Evolutionary conservation across 2,329 filamentous ascomycete genomes (phyloP).

Genomic region (Verticillium zaregamsianum): DNA sequence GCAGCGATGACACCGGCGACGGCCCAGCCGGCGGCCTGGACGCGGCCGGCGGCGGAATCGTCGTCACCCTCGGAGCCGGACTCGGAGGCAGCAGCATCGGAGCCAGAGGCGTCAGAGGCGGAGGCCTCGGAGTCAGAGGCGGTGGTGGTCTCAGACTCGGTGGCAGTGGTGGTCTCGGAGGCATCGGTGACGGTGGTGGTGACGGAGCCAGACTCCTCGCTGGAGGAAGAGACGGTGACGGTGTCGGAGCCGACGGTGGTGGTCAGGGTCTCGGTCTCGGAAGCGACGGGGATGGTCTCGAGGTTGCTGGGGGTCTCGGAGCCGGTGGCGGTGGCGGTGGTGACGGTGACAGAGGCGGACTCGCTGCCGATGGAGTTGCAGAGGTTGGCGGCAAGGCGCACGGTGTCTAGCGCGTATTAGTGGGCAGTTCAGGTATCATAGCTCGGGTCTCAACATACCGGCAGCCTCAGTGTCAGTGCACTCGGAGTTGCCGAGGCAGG

Average conservation of each 20-base stretch:
- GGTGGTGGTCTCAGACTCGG: conserved; percentile 9
- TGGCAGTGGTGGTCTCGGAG: conserved; percentile 9
- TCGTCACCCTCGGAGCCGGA: conserved; percentile 2
- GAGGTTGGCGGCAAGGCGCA: conserved; percentile 16
- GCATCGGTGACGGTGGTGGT: conserved; percentile 5
- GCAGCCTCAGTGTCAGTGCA: conserved; percentile 24
- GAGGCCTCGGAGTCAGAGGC: conserved; percentile 6
- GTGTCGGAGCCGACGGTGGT: neutral
- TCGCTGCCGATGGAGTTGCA: neutral
- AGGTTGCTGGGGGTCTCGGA: neutral
- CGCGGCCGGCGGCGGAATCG: conserved; percentile 17
- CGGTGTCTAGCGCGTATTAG: conserved; percentile 6
- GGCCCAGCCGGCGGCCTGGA: conserved; percentile 21
- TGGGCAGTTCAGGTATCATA: neutral
- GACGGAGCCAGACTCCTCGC: neutral
- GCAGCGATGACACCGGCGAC: conserved; percentile 23
- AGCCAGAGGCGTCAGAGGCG: conserved; percentile 10
- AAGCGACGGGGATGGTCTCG: neutral
- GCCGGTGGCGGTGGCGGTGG: neutral
- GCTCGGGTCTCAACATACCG: conserved; percentile 20
- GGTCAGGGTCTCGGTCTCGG: neutral
- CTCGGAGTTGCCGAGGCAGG: conserved; percentile 32
- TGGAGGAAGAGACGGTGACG: neutral
- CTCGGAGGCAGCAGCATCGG: conserved; percentile 5
- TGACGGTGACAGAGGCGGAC: neutral